A percentile compares a stretch with the other conserved stretches of the same genome.
Evolutionary conservation across 257 asterid genomes (phyloP).

Genomic region (Fraxinus cuspidata): DNA sequence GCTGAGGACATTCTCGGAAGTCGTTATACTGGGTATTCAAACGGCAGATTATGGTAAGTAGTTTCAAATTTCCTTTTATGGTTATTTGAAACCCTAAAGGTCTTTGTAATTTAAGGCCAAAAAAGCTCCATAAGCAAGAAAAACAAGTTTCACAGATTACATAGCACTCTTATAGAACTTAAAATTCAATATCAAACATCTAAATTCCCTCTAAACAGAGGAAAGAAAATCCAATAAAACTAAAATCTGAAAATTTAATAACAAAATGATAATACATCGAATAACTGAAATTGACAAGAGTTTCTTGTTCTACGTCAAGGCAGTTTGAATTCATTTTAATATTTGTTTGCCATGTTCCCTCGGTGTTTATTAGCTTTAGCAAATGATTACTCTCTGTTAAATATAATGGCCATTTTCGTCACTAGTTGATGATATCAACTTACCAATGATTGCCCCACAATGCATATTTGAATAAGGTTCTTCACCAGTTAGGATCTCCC

Average conservation of each 20-base stretch:
- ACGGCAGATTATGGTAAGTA: background rate
- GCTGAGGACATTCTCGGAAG: background rate
- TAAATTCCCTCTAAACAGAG: background rate
- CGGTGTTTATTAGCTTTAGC: conserved; percentile 6
- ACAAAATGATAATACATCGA: background rate
- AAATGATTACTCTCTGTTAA: conserved; percentile 10
- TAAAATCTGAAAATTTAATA: background rate
- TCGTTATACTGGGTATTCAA: background rate
- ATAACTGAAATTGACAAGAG: background rate
- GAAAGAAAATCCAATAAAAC: background rate
- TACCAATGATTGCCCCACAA: conserved; percentile 80
- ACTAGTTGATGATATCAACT: conserved; percentile 27
- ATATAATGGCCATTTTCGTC: conserved; percentile 6
- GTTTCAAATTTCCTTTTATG: background rate
- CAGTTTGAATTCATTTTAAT: background rate
- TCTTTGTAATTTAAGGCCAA: background rate
- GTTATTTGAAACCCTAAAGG: background rate
- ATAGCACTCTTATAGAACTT: background rate
- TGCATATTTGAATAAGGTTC: conserved; percentile 87
- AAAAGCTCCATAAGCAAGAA: background rate
- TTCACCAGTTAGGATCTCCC: conserved; percentile 82
- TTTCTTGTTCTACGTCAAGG: background rate
- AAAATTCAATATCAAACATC: background rate
- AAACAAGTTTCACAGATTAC: background rate
- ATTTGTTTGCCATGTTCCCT: background rate